Evolutionary conservation across 768 basidiomycete species (phyloP), one percentile per base, ranked within the genome.

Genomic region (Psilocybe sp.): DNA sequence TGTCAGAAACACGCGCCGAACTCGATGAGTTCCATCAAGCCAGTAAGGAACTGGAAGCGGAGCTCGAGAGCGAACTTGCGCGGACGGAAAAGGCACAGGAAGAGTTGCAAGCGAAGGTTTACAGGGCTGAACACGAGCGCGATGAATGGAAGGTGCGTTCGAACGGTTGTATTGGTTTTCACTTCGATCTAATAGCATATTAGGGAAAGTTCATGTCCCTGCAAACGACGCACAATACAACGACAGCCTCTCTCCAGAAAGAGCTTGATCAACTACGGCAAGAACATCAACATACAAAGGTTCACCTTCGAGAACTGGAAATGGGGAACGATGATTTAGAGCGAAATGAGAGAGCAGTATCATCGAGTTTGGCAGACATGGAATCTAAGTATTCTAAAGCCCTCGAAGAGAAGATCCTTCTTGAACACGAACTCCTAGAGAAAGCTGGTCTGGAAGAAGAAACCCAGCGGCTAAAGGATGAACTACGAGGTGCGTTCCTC

Each of bases 271-370:
- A 80, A 49, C 75, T 90, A 34, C 80, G 92, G 49, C 83, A 88
- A 61, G 84, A 87, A 52, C 78, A 85, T 54, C 87, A 87, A 62
- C 74, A 75, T 44, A 67, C 80, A 53, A 89, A 89, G 68, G 72
- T 87, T 16, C 84, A 88, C 62, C 70, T 93, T 14, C 81, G 90
- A 16, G 92, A 98, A 66, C 75, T 97, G 28, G 96, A 98, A 70
- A 89, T 98, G 83, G 96, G 96, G 41, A 98, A 97, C 61, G 97
- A 99, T 61, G 95, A 98, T 70, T 76, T 99, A 50, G 97, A 98
- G 65, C 79, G 94, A 54, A 95, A 89, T 66, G 96, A 98, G 64
- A 82, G 97, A 23, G 89, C 89, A 44, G 87, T 90, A 37, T 81
- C 87, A 8, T 91, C 87, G 43, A 89, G 81, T 59, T 69, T 95